A percentile compares a stretch with the other conserved stretches of the same genome.
Conservation (phyloP, 371 early-diverging fungal species). For the Mucor racemosus region DNA sequence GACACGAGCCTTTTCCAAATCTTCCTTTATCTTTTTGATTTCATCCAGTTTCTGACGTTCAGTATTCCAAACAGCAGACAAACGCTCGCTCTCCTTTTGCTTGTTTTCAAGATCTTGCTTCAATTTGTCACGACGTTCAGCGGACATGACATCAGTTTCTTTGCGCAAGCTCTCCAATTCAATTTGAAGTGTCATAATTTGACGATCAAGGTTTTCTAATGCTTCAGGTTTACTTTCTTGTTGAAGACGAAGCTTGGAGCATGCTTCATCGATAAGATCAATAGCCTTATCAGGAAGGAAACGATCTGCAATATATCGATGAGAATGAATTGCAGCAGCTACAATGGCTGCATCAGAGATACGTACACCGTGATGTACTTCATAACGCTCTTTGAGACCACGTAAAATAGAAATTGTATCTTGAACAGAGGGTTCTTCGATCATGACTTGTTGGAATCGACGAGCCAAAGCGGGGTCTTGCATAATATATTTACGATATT, state of each 20-base stretch:
- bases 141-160: conserved; percentile 71
- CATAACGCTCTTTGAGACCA: conserved; percentile 84
- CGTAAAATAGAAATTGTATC: conserved; percentile 87
- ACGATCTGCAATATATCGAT: conserved; percentile 79
- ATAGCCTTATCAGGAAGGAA: conserved; percentile 74
- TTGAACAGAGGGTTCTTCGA: conserved; percentile 70
- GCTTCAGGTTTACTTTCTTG: conserved; percentile 87
- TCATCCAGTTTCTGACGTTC: conserved; percentile 75
- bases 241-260: conserved; percentile 78
- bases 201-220: conserved; percentile 73
- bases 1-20: conserved; percentile 77
- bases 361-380: conserved; percentile 87
- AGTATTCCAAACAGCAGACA: conserved; percentile 73
- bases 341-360: conserved; percentile 86
- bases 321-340: conserved; percentile 77
- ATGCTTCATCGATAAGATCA: conserved; percentile 90
- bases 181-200: conserved; percentile 77
- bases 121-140: conserved; percentile 74
- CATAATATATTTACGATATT: conserved; percentile 85
- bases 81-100: conserved; percentile 60
- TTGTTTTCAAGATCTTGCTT: conserved; percentile 69
- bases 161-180: conserved; percentile 78
- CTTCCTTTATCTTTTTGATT: conserved; percentile 72
- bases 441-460: conserved; percentile 84
- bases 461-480: conserved; percentile 89